phyloP scores from a whole-genome alignment of 805 yeast species.

The Clavispora vitiphila region DNA sequence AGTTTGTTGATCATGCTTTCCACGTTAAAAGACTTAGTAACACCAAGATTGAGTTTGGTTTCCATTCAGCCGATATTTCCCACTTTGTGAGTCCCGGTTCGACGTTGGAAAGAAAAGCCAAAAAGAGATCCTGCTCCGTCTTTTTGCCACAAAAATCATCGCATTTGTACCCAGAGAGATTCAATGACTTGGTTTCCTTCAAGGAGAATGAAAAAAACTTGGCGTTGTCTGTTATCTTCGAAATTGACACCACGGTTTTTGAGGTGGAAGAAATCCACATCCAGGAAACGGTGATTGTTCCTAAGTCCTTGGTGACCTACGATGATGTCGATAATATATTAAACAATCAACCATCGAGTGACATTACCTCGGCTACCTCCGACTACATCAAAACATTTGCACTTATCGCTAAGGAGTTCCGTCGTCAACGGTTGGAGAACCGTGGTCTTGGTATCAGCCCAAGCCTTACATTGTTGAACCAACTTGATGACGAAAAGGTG shows the following conservation, averaged over 20 bases:
- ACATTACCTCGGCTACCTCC: slow-evolving; percentile 50
- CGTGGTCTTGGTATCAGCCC: slow-evolving; percentile 43
- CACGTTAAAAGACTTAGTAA: slow-evolving; percentile 64
- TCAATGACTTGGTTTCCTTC: slow-evolving; percentile 59
- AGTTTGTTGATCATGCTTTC: slow-evolving; percentile 69
- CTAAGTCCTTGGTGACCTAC: slow-evolving; percentile 54
- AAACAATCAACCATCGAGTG: slow-evolving; percentile 19
- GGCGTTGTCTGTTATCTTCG: slow-evolving; percentile 74
- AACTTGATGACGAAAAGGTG: slow-evolving; percentile 80
- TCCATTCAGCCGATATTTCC: slow-evolving; percentile 80
- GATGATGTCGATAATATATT: slow-evolving; percentile 53
- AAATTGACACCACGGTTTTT: slow-evolving; percentile 65
- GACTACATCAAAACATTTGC: slow-evolving; percentile 62
- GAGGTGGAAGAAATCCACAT: slow-evolving; percentile 74
- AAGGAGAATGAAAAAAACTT: slow-evolving; percentile 55
- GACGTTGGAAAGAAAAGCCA: slow-evolving; percentile 78
- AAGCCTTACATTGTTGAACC: slow-evolving; percentile 64
- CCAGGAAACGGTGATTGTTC: slow-evolving; percentile 64
- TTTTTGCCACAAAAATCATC: slow-evolving; percentile 73
- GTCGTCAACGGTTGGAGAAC: slow-evolving; percentile 59
- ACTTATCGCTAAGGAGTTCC: slow-evolving; percentile 62
- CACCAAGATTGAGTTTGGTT: slow-evolving; percentile 70
- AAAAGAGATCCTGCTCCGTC: slow-evolving; percentile 86
- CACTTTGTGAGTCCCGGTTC: slow-evolving; percentile 70
- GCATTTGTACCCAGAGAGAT: slow-evolving; percentile 61